Evolutionary conservation across 2,329 filamentous ascomycete species (phyloP), one percentile per base, ranked within the genome.

Genomic region (Proliferodiscus dingleyae): DNA sequence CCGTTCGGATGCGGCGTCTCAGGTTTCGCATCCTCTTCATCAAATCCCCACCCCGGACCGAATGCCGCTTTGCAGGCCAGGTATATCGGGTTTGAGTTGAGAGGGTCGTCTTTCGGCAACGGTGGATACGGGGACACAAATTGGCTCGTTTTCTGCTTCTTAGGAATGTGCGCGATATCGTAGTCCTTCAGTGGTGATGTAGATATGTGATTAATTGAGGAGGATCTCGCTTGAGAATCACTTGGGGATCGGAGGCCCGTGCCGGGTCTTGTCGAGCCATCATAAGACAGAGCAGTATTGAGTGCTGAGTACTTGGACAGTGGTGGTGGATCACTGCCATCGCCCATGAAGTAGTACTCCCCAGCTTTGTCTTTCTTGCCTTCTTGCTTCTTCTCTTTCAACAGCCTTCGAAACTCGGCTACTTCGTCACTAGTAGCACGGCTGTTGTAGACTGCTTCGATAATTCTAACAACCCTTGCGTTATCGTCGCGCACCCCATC

Each of bases 381-480:
- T 53, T 80, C 73, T 49, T 67, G 71, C 62, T 83, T 83, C 65
- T 73, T 77, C 46, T 70, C 63, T 55, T 69, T 65, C 40, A 83
- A 60, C 34, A 77, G 69, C 30, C 64, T 66, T 39, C 65, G 66
- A 58, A 82, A 83, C 51, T 75, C 68, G 30, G 69, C 63, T 41
- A 75, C 59, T 2, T 77, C 75, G 29, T 73, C 70, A 29, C 64
- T 58, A 52, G 75, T 73, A n/a, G 78, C 78, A 15, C 71, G 75
- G 57, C 80, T 76, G 53, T 70, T 68, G 61, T 74, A 81, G 36
- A 83, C 69, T 49, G 75, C 71, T 61, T 79, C 74, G 37, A 83
- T 65, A 69, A 82, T 73, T 50, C 68, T 64, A 47, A 82, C 66
- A 56, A 81, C 79, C 28, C 66, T 65, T 13, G 69, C 63, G 53